Conservation (phyloP, 2,329 filamentous ascomycete genomes). For the Massarina eburnea region DNA sequence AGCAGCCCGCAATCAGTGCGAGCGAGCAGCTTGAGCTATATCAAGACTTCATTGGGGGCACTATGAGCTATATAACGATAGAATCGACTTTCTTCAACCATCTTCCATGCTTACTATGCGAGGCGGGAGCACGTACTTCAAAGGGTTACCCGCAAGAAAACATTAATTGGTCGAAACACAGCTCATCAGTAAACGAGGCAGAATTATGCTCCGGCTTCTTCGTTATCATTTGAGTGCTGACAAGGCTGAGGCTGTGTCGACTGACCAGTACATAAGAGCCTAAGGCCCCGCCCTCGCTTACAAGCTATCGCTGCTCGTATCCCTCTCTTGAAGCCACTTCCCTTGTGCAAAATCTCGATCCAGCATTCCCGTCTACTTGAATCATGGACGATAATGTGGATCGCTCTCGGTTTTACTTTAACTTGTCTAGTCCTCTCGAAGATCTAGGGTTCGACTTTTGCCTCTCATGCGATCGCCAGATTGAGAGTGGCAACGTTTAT, state of each 20-base stretch:
- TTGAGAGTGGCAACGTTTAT: too few relatives aligned
- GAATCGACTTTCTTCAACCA: too few relatives aligned
- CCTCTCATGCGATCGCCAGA: too few relatives aligned
- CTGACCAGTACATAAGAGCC: not conserved
- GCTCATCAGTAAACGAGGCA: not conserved
- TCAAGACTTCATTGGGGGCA: too few relatives aligned
- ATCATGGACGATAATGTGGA: not conserved
- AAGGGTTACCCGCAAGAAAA: not conserved
- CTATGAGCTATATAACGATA: too few relatives aligned
- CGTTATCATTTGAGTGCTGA: not conserved
- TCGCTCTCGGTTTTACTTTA: too few relatives aligned
- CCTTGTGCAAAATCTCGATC: not conserved
- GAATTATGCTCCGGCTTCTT: not conserved
- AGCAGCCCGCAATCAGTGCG: too few relatives aligned
- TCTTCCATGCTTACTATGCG: too few relatives aligned
- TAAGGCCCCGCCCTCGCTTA: not conserved
- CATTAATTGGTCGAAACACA: not conserved
- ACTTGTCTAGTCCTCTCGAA: not conserved
- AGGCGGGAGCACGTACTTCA: too few relatives aligned
- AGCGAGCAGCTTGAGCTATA: too few relatives aligned
- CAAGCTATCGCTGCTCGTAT: not conserved
- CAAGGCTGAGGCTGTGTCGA: conserved; percentile 1
- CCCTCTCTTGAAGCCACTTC: not conserved
- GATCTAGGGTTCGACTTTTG: too few relatives aligned
- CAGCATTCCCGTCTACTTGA: not conserved